Evolutionary conservation across 768 basidiomycete genomes (phyloP).

Genomic region (Mycena alexandri): DNA sequence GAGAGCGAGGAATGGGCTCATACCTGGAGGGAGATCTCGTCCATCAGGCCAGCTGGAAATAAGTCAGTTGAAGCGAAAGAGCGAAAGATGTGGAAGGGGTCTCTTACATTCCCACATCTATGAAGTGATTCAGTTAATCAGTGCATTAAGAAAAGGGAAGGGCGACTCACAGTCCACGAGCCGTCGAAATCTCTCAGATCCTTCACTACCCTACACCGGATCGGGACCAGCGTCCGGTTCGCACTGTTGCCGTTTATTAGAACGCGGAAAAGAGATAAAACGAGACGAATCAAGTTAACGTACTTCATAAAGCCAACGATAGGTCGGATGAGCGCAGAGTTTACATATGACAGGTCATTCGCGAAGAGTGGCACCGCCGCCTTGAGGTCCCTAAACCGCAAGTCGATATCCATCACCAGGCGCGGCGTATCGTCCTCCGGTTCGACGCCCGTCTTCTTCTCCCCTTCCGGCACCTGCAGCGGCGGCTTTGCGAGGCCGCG

Average conservation of each 20-base stretch:
- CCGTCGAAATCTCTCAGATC: slow-evolving; percentile 93
- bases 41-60: slow-evolving; percentile 87
- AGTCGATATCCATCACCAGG: slow-evolving; percentile 90
- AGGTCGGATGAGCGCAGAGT: slow-evolving; percentile 92
- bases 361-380: slow-evolving; percentile 95
- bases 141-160: slow-evolving; percentile 14
- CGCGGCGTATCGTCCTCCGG: slow-evolving; percentile 56
- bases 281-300: slow-evolving; percentile 43
- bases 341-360: slow-evolving; percentile 88
- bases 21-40: slow-evolving; percentile 89
- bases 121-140: slow-evolving; percentile 31
- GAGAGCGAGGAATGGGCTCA: slow-evolving; percentile 2
- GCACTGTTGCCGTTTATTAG: slow-evolving; percentile 63
- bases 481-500: slow-evolving; percentile 89
- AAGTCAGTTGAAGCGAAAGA: slow-evolving; percentile 35
- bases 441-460: slow-evolving; percentile 29
- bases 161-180: slow-evolving; percentile 86
- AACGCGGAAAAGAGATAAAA: slow-evolving; percentile 8
- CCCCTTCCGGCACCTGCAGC: slow-evolving; percentile 71
- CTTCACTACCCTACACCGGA: slow-evolving; percentile 90
- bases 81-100: slow-evolving; percentile 10
- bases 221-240: slow-evolving; percentile 93
- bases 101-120: slow-evolving; percentile 94
- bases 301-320: slow-evolving; percentile 99
- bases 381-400: slow-evolving; percentile 95